phyloP scores from a whole-genome alignment of 2,329 filamentous ascomycete genomes.

The Neonectria coccinea region DNA sequence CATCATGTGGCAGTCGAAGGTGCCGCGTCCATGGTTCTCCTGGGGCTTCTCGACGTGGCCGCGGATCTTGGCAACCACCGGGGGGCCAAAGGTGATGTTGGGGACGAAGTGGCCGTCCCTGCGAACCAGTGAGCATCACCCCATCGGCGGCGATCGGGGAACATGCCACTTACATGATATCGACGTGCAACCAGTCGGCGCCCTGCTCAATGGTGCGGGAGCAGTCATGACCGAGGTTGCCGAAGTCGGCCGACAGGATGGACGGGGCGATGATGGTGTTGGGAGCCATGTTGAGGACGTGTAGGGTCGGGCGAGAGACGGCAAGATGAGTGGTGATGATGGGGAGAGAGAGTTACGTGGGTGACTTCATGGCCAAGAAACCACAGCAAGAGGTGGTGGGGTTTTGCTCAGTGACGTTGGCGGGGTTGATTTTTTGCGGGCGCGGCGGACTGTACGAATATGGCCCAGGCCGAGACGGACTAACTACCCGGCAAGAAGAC shows the following conservation, averaged over 20 bases:
- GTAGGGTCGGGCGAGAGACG: slow-evolving; percentile 4
- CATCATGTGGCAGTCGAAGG: slow-evolving; percentile 99
- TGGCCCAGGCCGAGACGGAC: not conserved
- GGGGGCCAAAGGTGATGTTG: slow-evolving; percentile 96
- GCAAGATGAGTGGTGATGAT: slow-evolving; percentile 31
- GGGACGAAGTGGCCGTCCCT: slow-evolving; percentile 99
- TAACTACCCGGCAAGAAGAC: slow-evolving; percentile 17
- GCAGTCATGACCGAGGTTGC: slow-evolving; percentile 86
- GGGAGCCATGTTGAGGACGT: slow-evolving; percentile 77
- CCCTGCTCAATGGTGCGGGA: slow-evolving; percentile 85
- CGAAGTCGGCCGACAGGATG: slow-evolving; percentile 98
- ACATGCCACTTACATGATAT: slow-evolving; percentile 76
- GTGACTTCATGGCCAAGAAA: slow-evolving; percentile 24
- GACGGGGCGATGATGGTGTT: slow-evolving; percentile 96
- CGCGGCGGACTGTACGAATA: slow-evolving; percentile 3
- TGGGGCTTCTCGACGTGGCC: slow-evolving; percentile 82
- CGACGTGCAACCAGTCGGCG: slow-evolving; percentile 93
- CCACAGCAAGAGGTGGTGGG: slow-evolving; percentile 34
- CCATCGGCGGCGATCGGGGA: slow-evolving; percentile 3
- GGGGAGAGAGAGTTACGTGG: slow-evolving; percentile 33
- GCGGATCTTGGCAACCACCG: slow-evolving; percentile 94
- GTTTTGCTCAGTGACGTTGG: slow-evolving; percentile 40
- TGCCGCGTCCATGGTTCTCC: slow-evolving; percentile 80
- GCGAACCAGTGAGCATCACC: slow-evolving; percentile 21
- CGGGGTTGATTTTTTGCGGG: slow-evolving; percentile 32